Percentiles rank a stretch among this genome's conserved stretches.
Conservation (phyloP, 116 monocot genomes). For the Zostera marina region DNA sequence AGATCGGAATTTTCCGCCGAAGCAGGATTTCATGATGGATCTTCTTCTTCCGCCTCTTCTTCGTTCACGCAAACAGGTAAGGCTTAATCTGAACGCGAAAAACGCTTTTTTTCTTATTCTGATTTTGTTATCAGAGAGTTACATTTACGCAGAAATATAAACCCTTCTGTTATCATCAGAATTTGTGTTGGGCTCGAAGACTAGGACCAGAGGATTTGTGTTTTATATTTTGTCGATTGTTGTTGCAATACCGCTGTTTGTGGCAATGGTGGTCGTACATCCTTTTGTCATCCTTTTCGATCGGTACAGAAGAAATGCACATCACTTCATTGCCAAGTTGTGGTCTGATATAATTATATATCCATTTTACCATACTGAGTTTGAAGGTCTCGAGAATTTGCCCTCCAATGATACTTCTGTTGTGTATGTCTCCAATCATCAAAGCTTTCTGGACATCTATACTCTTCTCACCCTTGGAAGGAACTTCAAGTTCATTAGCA, state of each 20-base stretch:
- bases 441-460: conserved; percentile 90
- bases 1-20: conserved; percentile 2
- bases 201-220: conserved; percentile 54
- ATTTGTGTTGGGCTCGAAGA: conserved; percentile 28
- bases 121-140: background rate
- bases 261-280: conserved; percentile 50
- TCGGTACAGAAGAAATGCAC: conserved; percentile 48
- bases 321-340: conserved; percentile 56
- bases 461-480: conserved; percentile 70
- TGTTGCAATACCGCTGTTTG: conserved; percentile 37
- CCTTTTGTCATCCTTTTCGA: conserved; percentile 76
- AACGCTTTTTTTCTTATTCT: background rate
- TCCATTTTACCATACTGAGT: conserved; percentile 50
- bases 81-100: background rate
- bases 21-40: conserved; percentile 1
- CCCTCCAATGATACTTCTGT: conserved; percentile 34
- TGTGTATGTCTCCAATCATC: conserved; percentile 91
- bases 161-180: conserved; percentile 11
- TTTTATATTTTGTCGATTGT: conserved; percentile 46
- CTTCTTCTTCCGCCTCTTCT: conserved; percentile 2
- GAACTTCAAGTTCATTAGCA: conserved; percentile 93
- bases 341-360: conserved; percentile 56
- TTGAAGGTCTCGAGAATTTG: conserved; percentile 75
- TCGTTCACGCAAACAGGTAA: conserved; percentile 2
- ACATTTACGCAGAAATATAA: background rate